These are phyloP conservation scores for Lipomyces orientalis DNA, from an alignment of 805 yeast species.

Conservation along the genomic window DNA sequence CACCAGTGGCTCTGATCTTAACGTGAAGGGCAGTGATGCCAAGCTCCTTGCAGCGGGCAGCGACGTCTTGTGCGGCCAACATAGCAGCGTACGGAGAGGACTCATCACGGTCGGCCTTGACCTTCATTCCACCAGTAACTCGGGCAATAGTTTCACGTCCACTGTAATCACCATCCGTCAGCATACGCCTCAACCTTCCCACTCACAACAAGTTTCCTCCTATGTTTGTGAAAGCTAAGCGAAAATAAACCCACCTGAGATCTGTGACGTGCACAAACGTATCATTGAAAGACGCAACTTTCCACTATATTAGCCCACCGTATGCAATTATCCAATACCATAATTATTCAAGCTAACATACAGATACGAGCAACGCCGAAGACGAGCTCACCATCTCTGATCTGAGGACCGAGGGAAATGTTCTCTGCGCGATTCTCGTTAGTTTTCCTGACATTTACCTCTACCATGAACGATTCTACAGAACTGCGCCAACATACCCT, in stretches of 20 bases:
- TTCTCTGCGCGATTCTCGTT: slow-evolving; percentile 43
- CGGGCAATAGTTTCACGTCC: slow-evolving; percentile 99
- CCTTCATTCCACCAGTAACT: slow-evolving; percentile 99
- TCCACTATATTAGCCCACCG: neutral
- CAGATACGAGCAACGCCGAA: slow-evolving; percentile 99
- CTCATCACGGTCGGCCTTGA: slow-evolving; percentile 99
- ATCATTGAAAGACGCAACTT: slow-evolving; percentile 96
- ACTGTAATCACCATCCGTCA: slow-evolving; percentile 49
- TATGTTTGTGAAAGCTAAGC: neutral
- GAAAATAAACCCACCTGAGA: slow-evolving; percentile 49
- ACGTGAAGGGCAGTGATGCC: slow-evolving; percentile 99
- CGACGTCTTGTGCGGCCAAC: slow-evolving; percentile 99
- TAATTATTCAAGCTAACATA: slow-evolving; percentile 20
- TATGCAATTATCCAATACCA: neutral
- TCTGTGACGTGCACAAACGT: slow-evolving; percentile 99
- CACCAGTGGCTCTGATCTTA: slow-evolving; percentile 99
- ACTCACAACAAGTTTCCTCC: neutral
- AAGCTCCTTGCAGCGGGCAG: slow-evolving; percentile 98
- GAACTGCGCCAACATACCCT: slow-evolving; percentile 20
- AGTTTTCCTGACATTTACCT: neutral
- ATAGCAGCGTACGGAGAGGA: slow-evolving; percentile 99
- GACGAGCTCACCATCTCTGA: slow-evolving; percentile 97
- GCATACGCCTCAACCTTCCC: neutral
- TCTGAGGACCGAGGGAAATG: slow-evolving; percentile 75
- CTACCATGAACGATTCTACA: neutral